Evolutionary conservation across 1,284 basidiomycete species (phyloP).

Genomic region (Neonothopanus nambi): DNA sequence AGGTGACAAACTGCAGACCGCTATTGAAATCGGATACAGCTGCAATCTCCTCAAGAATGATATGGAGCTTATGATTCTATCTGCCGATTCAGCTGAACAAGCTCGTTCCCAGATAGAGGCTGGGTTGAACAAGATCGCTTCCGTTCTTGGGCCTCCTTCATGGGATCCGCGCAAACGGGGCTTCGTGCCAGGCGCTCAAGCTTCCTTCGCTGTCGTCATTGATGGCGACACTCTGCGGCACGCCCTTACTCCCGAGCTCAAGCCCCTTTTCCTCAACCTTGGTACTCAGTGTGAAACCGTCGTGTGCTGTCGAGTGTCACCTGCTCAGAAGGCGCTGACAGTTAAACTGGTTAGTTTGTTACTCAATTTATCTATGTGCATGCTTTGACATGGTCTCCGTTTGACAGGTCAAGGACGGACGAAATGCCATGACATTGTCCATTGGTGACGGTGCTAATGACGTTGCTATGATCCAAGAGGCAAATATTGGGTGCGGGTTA

Average conservation of each 20-base stretch:
- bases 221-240: slow-evolving; percentile 92
- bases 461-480: slow-evolving; percentile 98
- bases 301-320: slow-evolving; percentile 95
- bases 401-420: slow-evolving; percentile 92
- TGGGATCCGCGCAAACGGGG: slow-evolving; percentile 60
- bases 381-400: slow-evolving; percentile 10
- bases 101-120: slow-evolving; percentile 89
- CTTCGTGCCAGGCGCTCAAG: slow-evolving; percentile 65
- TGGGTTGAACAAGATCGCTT: slow-evolving; percentile 93
- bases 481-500: slow-evolving; percentile 94
- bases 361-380: not conserved
- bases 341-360: slow-evolving; percentile 78
- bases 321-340: slow-evolving; percentile 94
- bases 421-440: slow-evolving; percentile 93
- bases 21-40: slow-evolving; percentile 93
- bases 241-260: slow-evolving; percentile 78
- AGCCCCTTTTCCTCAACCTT: slow-evolving; percentile 86
- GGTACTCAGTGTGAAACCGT: slow-evolving; percentile 97
- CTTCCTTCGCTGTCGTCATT: slow-evolving; percentile 91
- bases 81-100: slow-evolving; percentile 76
- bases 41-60: slow-evolving; percentile 90
- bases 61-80: slow-evolving; percentile 97
- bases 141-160: slow-evolving; percentile 67
- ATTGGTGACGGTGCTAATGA: slow-evolving; percentile 98
- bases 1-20: slow-evolving; percentile 97